Conservation (phyloP, 192 early-diverging fungal genomes). For the Lunasporangiospora selenospora region DNA sequence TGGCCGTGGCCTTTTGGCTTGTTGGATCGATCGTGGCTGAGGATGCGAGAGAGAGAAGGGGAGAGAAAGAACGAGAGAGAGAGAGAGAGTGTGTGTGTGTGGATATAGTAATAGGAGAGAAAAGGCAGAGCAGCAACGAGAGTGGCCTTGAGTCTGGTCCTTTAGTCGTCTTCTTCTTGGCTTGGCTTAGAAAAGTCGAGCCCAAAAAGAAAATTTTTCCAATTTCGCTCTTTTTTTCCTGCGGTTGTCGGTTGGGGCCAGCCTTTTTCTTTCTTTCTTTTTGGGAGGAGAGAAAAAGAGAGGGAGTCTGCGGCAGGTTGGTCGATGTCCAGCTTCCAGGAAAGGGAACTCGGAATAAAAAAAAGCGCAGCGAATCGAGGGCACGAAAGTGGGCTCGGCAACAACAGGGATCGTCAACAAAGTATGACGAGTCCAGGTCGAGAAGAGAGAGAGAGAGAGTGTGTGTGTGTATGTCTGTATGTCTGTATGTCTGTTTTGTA, state of each 20-base stretch:
- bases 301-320: no score
- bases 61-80: not conserved
- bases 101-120: not conserved
- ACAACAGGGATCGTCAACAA: no score
- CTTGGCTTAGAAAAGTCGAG: not conserved
- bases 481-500: no score
- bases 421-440: no score
- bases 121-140: not conserved
- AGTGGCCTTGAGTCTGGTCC: no score
- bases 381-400: no score
- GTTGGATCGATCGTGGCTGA: not conserved
- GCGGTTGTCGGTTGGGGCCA: not conserved
- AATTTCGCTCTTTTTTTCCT: not conserved
- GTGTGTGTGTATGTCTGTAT: not conserved
- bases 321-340: no score
- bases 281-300: constrained; percentile 4
- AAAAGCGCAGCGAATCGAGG: no score
- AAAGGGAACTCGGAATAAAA: no score
- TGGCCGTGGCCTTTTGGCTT: not conserved
- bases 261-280: not conserved
- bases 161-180: no score
- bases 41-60: not conserved
- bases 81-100: not conserved
- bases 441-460: not conserved
- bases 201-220: not conserved